phyloP scores from a whole-genome alignment of 495 filamentous ascomycete species.

The Elasticomyces elasticus region DNA sequence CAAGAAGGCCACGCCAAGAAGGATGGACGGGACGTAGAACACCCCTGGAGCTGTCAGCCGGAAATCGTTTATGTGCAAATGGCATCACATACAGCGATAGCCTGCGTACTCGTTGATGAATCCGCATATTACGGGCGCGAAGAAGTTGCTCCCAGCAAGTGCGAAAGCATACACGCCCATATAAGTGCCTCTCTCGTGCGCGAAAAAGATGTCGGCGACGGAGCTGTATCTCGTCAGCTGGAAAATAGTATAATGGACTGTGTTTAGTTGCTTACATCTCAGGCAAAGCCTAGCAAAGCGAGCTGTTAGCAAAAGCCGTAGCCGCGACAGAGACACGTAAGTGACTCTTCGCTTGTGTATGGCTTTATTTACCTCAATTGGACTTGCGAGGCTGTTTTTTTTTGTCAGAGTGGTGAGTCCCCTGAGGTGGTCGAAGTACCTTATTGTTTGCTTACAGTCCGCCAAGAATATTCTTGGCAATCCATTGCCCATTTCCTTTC shows the following conservation, averaged over 20 bases:
- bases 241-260: not conserved
- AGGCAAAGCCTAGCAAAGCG: slow-evolving; percentile 10
- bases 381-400: too few relatives aligned
- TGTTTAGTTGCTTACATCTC: slow-evolving; percentile 2
- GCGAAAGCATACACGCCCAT: slow-evolving; percentile 20
- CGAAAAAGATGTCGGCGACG: slow-evolving; percentile 15
- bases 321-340: too few relatives aligned
- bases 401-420: too few relatives aligned
- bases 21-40: slow-evolving; percentile 11
- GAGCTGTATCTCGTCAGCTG: too few relatives aligned
- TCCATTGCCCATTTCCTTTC: slow-evolving; percentile 12
- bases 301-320: too few relatives aligned
- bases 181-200: slow-evolving; percentile 15
- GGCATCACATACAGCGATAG: not conserved
- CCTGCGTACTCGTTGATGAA: slow-evolving; percentile 17
- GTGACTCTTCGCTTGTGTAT: too few relatives aligned
- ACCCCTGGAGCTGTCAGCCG: not conserved
- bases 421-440: too few relatives aligned
- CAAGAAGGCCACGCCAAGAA: not conserved
- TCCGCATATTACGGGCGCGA: slow-evolving; percentile 18
- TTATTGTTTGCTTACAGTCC: too few relatives aligned
- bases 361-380: too few relatives aligned
- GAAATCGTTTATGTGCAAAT: not conserved
- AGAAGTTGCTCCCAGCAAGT: slow-evolving; percentile 9
- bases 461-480: slow-evolving; percentile 9